These are phyloP conservation scores for Scytalidium lignicola DNA, from an alignment of 2,329 filamentous ascomycete genomes.

Conservation along the genomic window DNA sequence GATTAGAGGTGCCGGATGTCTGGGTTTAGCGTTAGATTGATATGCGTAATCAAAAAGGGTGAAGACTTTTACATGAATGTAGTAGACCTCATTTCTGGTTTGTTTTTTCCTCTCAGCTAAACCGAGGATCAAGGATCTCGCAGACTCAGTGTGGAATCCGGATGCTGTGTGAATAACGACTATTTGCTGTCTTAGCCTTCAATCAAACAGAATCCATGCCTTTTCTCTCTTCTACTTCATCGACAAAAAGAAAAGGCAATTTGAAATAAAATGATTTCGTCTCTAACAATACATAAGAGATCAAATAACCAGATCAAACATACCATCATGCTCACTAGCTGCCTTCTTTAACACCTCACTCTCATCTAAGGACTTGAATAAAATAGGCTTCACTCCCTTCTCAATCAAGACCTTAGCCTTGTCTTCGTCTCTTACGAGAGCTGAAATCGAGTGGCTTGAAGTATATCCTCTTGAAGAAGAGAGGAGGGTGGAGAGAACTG, in stretches of 20 bases:
- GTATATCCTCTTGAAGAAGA: slow-evolving; percentile 3
- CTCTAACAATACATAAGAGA: too few relatives aligned
- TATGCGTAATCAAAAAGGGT: neutral
- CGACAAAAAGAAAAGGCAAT: too few relatives aligned
- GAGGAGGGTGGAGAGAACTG: slow-evolving; percentile 9
- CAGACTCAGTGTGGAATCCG: slow-evolving; percentile 31
- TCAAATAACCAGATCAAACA: too few relatives aligned
- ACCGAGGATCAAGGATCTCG: slow-evolving; percentile 37
- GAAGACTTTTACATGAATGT: slow-evolving; percentile 30
- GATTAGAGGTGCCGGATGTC: slow-evolving; percentile 38
- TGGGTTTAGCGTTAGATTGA: slow-evolving; percentile 7
- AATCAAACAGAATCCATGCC: too few relatives aligned
- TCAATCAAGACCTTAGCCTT: slow-evolving; percentile 7
- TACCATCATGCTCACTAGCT: slow-evolving; percentile 18
- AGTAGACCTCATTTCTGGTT: slow-evolving; percentile 31
- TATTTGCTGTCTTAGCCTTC: too few relatives aligned
- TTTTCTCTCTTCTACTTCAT: too few relatives aligned
- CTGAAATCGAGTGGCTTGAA: slow-evolving; percentile 8
- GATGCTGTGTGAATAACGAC: slow-evolving; percentile 38
- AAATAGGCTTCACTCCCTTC: slow-evolving; percentile 11
- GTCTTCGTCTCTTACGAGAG: slow-evolving; percentile 15
- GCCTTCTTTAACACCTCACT: slow-evolving; percentile 9
- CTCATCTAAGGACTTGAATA: slow-evolving; percentile 15
- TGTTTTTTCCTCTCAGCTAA: slow-evolving; percentile 32
- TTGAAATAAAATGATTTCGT: too few relatives aligned